These are phyloP conservation scores for Claviceps sp. DNA, from an alignment of 2,329 filamentous ascomycete genomes.

Conservation along the genomic window DNA sequence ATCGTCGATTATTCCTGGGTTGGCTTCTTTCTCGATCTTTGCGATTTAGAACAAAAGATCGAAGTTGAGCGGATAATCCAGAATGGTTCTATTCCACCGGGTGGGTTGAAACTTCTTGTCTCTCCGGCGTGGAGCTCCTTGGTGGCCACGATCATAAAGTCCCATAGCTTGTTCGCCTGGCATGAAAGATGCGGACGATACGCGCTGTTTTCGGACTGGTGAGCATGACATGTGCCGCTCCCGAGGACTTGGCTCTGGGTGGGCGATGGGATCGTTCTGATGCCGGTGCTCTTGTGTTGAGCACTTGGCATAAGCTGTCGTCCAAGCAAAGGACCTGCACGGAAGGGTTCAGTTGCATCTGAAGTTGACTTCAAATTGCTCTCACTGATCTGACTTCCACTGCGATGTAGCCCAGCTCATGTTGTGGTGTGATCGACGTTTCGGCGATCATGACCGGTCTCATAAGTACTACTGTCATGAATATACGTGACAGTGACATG, in stretches of 20 bases:
- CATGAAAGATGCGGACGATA: too few species aligned
- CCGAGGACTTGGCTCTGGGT: background rate
- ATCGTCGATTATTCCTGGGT: conserved; percentile 26
- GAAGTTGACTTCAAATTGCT: conserved; percentile 10
- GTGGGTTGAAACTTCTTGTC: conserved; percentile 10
- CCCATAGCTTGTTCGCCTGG: conserved; percentile 9
- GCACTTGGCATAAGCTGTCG: conserved; percentile 8
- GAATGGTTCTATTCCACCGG: conserved; percentile 10
- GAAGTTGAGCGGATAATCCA: conserved; percentile 10
- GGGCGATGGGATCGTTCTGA: conserved; percentile 6
- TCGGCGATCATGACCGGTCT: too few species aligned
- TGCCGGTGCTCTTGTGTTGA: conserved; percentile 10
- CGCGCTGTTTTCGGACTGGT: too few species aligned
- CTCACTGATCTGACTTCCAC: conserved; percentile 6
- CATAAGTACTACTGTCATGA: too few species aligned
- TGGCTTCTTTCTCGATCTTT: conserved; percentile 21
- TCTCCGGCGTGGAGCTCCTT: conserved; percentile 12
- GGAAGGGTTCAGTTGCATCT: conserved; percentile 8
- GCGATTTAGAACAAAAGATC: conserved; percentile 28
- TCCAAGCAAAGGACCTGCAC: conserved; percentile 9
- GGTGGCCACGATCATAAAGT: conserved; percentile 12
- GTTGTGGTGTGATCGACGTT: background rate
- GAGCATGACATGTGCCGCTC: too few species aligned
- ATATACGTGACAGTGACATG: background rate
- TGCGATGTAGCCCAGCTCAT: background rate